phyloP scores from a whole-genome alignment of 805 yeast species.

The Sugiyamaella lignohabitans region DNA sequence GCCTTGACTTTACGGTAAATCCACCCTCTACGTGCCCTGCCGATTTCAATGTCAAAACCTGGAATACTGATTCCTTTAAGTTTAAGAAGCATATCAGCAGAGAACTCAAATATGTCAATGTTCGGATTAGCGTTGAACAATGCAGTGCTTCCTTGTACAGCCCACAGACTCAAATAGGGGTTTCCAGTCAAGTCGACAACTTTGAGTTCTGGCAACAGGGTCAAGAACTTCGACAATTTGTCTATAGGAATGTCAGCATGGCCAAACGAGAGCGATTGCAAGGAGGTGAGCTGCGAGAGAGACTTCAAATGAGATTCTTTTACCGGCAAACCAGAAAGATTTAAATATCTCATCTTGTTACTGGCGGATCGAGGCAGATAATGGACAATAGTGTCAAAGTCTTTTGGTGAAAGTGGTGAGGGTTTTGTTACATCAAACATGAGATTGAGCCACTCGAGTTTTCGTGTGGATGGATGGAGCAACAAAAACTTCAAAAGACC shows the following conservation, averaged over 20 bases:
- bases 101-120: slow-evolving; percentile 60
- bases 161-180: slow-evolving; percentile 53
- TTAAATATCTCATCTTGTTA: slow-evolving; percentile 39
- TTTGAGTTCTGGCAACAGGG: slow-evolving; percentile 33
- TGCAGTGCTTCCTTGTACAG: slow-evolving; percentile 41
- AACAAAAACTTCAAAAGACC: slow-evolving; percentile 64
- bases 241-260: slow-evolving; percentile 25
- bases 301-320: slow-evolving; percentile 32
- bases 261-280: slow-evolving; percentile 31
- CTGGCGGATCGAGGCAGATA: slow-evolving; percentile 32
- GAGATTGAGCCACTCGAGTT: slow-evolving; percentile 59
- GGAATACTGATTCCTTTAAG: slow-evolving; percentile 28
- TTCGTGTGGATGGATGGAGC: slow-evolving; percentile 58
- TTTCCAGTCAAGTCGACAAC: slow-evolving; percentile 65
- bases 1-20: slow-evolving; percentile 37
- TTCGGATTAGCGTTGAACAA: slow-evolving; percentile 41
- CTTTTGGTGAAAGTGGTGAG: slow-evolving; percentile 43
- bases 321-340: slow-evolving; percentile 61
- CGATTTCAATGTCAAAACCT: slow-evolving; percentile 34
- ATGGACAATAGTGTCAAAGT: slow-evolving; percentile 45
- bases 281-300: slow-evolving; percentile 19
- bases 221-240: slow-evolving; percentile 23
- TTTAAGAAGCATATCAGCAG: slow-evolving; percentile 24
- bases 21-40: slow-evolving; percentile 79
- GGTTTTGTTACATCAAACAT: slow-evolving; percentile 60